Conservation (phyloP, 2,329 filamentous ascomycete genomes). For the Talaromyces piceae region DNA sequence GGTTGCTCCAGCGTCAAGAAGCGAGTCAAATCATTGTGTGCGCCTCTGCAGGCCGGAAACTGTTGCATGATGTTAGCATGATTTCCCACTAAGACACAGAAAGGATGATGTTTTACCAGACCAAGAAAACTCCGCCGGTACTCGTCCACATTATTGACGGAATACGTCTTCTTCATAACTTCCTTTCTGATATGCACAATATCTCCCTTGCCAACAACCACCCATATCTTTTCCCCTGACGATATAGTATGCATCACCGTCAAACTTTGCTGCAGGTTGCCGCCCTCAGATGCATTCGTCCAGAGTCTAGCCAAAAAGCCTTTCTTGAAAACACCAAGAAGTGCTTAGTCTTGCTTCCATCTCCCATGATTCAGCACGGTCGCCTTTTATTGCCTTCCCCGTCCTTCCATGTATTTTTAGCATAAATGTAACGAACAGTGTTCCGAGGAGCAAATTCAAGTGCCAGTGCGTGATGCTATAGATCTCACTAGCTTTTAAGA, state of each 20-base stretch:
- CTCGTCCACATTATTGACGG: constrained; percentile 2
- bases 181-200: neutral
- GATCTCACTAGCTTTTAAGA: neutral
- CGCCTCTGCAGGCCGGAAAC: neutral
- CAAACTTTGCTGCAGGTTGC: constrained; percentile 1
- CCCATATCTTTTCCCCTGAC: neutral
- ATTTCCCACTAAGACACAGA: neutral
- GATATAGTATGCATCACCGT: constrained; percentile 2
- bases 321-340: neutral
- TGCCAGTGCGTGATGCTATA: neutral
- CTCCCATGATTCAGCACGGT: neutral
- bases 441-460: neutral
- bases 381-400: neutral
- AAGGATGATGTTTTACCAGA: neutral
- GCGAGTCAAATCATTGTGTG: neutral
- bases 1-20: neutral
- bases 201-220: neutral
- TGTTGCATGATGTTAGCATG: neutral
- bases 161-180: constrained; percentile 2
- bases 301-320: neutral
- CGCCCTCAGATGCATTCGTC: neutral
- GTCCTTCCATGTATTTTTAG: neutral
- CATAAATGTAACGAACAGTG: neutral
- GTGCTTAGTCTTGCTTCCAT: neutral
- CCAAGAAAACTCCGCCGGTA: constrained; percentile 2